Conservation (phyloP, 208 protist species). For the Porcisia deanei region DNA sequence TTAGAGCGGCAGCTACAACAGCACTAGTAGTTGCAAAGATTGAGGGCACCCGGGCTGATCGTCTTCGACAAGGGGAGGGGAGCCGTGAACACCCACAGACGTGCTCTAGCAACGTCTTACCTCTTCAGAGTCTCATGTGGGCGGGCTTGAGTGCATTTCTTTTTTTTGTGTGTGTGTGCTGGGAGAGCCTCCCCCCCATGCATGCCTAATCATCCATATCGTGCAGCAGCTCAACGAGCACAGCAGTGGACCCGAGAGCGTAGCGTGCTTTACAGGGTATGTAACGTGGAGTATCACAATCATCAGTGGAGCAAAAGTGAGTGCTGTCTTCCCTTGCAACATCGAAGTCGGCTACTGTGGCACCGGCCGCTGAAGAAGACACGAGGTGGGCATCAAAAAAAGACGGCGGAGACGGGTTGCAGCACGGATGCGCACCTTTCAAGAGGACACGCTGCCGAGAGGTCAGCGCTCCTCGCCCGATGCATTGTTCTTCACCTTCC, state of each 20-base stretch:
- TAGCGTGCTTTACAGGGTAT: conserved; percentile 54
- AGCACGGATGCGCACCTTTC: neutral
- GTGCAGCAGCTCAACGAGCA: conserved; percentile 54
- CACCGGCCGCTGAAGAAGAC: neutral
- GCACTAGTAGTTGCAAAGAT: neutral
- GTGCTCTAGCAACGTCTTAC: no score
- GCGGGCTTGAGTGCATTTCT: neutral
- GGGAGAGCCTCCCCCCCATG: neutral
- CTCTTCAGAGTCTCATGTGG: neutral
- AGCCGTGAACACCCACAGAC: neutral
- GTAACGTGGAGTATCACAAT: conserved; percentile 57
- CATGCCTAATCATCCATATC: conserved; percentile 3
- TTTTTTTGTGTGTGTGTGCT: neutral
- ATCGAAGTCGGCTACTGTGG: neutral
- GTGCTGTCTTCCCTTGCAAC: neutral
- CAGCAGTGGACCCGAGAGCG: conserved; percentile 44
- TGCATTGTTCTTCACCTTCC: neutral
- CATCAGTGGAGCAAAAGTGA: conserved; percentile 13
- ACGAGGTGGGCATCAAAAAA: neutral
- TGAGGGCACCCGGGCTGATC: neutral
- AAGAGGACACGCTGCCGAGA: neutral
- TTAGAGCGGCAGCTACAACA: neutral
- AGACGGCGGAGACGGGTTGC: neutral
- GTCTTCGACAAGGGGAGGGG: neutral
- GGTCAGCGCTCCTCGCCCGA: neutral